phyloP scores from a whole-genome alignment of 371 early-diverging fungal genomes.

The Vairimorpha ceranae region DNA sequence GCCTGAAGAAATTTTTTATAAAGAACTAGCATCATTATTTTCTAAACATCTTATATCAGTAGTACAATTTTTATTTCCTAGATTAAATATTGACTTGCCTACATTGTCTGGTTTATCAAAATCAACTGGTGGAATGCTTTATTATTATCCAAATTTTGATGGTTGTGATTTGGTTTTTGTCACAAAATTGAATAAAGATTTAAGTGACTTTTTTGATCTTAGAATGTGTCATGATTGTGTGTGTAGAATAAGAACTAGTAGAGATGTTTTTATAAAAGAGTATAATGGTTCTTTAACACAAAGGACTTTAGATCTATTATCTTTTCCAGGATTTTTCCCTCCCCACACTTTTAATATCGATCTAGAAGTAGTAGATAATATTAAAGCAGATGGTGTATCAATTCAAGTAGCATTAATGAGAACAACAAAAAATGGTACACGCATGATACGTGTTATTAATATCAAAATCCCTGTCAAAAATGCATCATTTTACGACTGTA shows the following conservation, averaged over 20 bases:
- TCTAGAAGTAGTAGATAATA: conserved; percentile 72
- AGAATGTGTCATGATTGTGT: conserved; percentile 86
- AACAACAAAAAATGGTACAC: conserved; percentile 70
- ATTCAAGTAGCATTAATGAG: conserved; percentile 91
- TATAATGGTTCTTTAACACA: conserved; percentile 68
- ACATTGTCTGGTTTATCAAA: conserved; percentile 70
- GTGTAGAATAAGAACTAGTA: conserved; percentile 80
- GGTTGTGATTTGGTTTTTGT: conserved; percentile 75
- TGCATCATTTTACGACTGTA: conserved; percentile 23
- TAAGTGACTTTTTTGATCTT: conserved; percentile 72
- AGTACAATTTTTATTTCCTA: conserved; percentile 80
- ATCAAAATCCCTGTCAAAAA: conserved; percentile 71
- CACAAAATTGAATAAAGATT: conserved; percentile 75
- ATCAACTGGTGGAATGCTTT: conserved; percentile 83
- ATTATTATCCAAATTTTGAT: conserved; percentile 85
- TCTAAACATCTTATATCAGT: conserved; percentile 78
- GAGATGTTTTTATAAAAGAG: conserved; percentile 64
- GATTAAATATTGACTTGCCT: conserved; percentile 79
- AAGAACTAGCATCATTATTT: conserved; percentile 79
- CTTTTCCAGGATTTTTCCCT: conserved; percentile 82
- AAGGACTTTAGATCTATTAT: conserved; percentile 82
- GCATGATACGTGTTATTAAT: conserved; percentile 87
- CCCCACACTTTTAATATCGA: conserved; percentile 84
- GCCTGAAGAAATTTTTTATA: conserved; percentile 69
- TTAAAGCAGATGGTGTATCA: conserved; percentile 71